Percentiles rank a stretch among this genome's conserved stretches.
Evolutionary conservation across 768 basidiomycete species (phyloP).

Genomic region (Ramaria sp.): DNA sequence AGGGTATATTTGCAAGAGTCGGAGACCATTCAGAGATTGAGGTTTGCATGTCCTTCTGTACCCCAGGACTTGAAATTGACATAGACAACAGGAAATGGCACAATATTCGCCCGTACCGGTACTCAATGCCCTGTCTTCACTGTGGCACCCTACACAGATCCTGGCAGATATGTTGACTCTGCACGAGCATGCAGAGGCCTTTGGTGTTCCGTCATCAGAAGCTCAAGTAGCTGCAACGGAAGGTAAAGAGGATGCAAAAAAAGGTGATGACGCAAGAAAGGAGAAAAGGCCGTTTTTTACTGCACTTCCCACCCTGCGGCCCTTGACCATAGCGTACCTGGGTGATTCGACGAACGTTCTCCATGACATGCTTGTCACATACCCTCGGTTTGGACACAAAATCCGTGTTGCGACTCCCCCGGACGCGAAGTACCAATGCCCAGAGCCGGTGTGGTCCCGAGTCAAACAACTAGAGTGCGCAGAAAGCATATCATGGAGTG

Average conservation of each 20-base stretch:
- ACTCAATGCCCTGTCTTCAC: constrained; percentile 87
- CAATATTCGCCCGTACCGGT: constrained; percentile 88
- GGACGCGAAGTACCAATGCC: constrained; percentile 50
- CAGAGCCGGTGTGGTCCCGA: constrained; percentile 67
- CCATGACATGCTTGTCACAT: constrained; percentile 95
- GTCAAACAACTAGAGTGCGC: constrained; percentile 70
- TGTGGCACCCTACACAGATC: constrained; percentile 95
- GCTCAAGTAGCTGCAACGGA: not conserved
- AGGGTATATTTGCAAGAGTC: constrained; percentile 95
- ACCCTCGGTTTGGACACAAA: constrained; percentile 82
- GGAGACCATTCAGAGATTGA: constrained; percentile 89
- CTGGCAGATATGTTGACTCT: constrained; percentile 90
- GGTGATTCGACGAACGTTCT: constrained; percentile 93
- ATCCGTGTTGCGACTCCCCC: constrained; percentile 77
- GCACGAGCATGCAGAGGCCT: constrained; percentile 59
- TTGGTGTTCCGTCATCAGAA: constrained; percentile 19
- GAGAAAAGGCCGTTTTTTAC: constrained; percentile 1
- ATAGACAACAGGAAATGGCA: constrained; percentile 61
- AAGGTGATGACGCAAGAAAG: constrained; percentile 11
- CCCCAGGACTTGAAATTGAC: not conserved
- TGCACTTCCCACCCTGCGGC: constrained; percentile 44
- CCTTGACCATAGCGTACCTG: constrained; percentile 86
- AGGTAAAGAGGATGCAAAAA: not conserved
- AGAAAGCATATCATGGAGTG: constrained; percentile 60
- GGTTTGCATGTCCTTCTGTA: constrained; percentile 28